Evolutionary conservation across 345 rosid genomes (phyloP), one percentile per base, ranked within the genome.

Genomic region (Brassica carinata): DNA sequence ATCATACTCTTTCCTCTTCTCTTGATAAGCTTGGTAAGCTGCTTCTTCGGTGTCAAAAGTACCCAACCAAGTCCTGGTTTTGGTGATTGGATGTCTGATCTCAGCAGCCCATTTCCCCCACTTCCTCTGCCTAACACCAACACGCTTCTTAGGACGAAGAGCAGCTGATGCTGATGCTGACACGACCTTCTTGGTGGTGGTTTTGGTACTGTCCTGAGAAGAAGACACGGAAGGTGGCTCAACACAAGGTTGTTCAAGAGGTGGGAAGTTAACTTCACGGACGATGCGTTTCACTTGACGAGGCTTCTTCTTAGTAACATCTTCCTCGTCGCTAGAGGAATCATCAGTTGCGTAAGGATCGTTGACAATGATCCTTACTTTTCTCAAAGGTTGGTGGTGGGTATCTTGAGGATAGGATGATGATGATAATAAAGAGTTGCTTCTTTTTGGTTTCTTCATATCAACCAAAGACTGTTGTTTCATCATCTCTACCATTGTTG

Each of bases 71-170:
- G 81, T 84, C 77, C 99, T 88, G 23, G 68, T 72, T 43, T 84
- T 88, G 40, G 84, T 83, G 2, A 88, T 43, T 0, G 99, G 98
- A 79, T 96, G 87, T 18, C 98, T 78, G 48, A 96, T 96, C 81
- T 96, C 99, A 69, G 99, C 99, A 9, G 99, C 98, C 98, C 98
- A 96, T 61, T 92, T 96, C 0, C 99, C 99, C 99, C 99, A 96
- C 74, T 94, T 96, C 70, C 99, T 84, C 67, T 87, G 98, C 76
- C 99, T 83, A 36, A 96, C 96, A 36, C 99, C 99, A 61, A 83
- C 86, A 69, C 82, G 82, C 78, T 82, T 82, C 79, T 82, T 81
- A n/a, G 64, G 64, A 55, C 43, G 30, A 67, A 63, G 2, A 13
- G 57, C 10, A 2, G 55, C 11, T 0, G 38, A 26, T 4, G 29